Conservation (phyloP, 192 early-diverging fungal genomes). For the Dissophora globulifera region DNA sequence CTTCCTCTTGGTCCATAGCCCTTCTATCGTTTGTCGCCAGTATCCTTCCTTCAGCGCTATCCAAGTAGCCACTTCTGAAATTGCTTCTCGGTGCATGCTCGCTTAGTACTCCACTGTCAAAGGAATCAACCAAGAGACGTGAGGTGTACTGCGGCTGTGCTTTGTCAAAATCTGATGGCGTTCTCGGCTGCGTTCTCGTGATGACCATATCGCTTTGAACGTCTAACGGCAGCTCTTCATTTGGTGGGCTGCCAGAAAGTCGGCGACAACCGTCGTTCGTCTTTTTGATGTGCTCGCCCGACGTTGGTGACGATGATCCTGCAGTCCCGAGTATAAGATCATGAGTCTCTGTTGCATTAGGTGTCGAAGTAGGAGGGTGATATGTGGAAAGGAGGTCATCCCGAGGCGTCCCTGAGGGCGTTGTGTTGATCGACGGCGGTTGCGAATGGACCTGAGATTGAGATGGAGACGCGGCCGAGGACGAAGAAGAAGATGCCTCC, state of each 20-base stretch:
- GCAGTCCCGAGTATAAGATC: not conserved
- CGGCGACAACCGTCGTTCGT: not conserved
- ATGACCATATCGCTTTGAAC: too few species aligned
- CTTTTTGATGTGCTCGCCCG: not conserved
- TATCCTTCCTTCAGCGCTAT: not conserved
- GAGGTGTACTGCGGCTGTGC: too few species aligned
- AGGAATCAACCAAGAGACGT: too few species aligned
- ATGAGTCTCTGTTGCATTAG: not conserved
- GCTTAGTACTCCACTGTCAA: not conserved
- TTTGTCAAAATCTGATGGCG: too few species aligned
- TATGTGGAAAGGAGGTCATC: not conserved
- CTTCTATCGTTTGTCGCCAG: too few species aligned
- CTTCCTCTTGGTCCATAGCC: too few species aligned
- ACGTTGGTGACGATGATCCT: not conserved
- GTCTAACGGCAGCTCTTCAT: not conserved
- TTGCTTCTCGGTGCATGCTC: not conserved
- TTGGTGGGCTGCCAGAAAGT: not conserved
- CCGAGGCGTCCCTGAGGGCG: not conserved
- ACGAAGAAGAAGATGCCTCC: conserved; percentile 22
- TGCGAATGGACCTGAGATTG: conserved; percentile 3
- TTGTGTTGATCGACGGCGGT: not conserved
- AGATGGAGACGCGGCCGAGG: conserved; percentile 23
- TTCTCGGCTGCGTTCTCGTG: too few species aligned
- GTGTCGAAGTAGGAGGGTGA: conserved; percentile 5
- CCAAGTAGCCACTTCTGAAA: not conserved